These are phyloP conservation scores for Hypoxylon fragiforme DNA, from an alignment of 495 filamentous ascomycete species.

Conservation along the genomic window DNA sequence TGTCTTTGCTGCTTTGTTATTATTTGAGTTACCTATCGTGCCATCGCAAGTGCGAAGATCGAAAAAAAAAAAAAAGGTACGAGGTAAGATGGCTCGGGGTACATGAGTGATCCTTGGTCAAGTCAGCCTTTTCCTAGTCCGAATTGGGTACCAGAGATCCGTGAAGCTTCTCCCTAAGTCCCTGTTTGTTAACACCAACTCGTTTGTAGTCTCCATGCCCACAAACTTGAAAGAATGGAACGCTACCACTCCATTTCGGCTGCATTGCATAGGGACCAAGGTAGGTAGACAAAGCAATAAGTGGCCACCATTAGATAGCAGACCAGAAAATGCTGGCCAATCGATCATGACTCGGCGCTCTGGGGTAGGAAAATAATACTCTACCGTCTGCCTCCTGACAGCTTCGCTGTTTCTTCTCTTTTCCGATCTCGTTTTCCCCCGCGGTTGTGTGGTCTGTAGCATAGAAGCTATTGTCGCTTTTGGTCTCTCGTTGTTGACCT, in stretches of 20 bases:
- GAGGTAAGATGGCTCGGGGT: constrained; percentile 22
- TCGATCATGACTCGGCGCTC: constrained; percentile 31
- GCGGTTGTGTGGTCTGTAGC: constrained; percentile 31
- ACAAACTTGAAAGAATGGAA: constrained; percentile 19
- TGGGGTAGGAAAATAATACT: constrained; percentile 35
- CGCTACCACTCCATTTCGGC: constrained; percentile 36
- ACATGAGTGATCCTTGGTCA: constrained; percentile 17
- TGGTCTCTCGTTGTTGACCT: constrained; percentile 30
- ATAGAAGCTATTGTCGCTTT: constrained; percentile 28
- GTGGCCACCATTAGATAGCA: constrained; percentile 32
- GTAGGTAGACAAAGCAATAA: constrained; percentile 18
- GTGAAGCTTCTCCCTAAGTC: constrained; percentile 22
- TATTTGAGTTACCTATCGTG: no score
- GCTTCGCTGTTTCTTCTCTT: constrained; percentile 26
- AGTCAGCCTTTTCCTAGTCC: constrained; percentile 26
- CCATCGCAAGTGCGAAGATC: neutral
- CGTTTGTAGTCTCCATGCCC: constrained; percentile 7
- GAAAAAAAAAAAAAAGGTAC: constrained; percentile 2
- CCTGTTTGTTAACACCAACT: constrained; percentile 2
- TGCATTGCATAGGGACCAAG: constrained; percentile 31
- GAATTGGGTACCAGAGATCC: constrained; percentile 23
- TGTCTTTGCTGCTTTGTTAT: no score
- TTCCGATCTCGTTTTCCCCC: constrained; percentile 35
- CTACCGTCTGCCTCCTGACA: constrained; percentile 25
- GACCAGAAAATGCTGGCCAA: constrained; percentile 33